Evolutionary conservation across 495 filamentous ascomycete species (phyloP).

Genomic region (Penicillium antarcticum): DNA sequence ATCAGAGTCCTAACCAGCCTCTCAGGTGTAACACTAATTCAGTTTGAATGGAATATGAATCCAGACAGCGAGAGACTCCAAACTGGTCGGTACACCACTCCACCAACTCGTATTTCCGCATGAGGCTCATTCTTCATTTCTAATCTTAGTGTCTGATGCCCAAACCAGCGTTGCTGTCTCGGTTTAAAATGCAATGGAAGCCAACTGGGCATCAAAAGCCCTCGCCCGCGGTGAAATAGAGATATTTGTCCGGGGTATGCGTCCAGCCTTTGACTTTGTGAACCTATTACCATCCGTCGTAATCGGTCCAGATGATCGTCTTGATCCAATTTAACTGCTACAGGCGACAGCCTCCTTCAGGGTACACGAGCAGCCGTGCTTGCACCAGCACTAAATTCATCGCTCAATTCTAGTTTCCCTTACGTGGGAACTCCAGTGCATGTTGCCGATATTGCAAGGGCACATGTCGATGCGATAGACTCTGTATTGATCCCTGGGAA

Average conservation of each 20-base stretch:
- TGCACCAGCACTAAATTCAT: constrained; percentile 7
- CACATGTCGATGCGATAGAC: constrained; percentile 27
- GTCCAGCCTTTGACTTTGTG: constrained; percentile 22
- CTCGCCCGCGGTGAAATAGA: constrained; percentile 25
- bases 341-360: constrained; percentile 3
- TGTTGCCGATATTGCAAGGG: constrained; percentile 22
- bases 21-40: constrained; percentile 18
- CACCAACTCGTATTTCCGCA: not conserved
- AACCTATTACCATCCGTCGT: constrained; percentile 19
- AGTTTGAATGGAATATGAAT: constrained; percentile 20
- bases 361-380: constrained; percentile 13
- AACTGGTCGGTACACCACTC: constrained; percentile 1
- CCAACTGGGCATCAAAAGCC: constrained; percentile 29
- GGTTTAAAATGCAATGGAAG: constrained; percentile 14
- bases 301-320: constrained; percentile 18
- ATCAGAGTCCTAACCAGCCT: not conserved
- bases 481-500: constrained; percentile 7
- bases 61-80: constrained; percentile 18
- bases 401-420: constrained; percentile 14
- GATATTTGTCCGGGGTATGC: constrained; percentile 11
- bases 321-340: constrained; percentile 6
- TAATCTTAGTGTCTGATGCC: constrained; percentile 10
- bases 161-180: constrained; percentile 9
- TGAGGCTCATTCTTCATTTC: no score
- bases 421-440: constrained; percentile 21